A percentile compares a stretch with the other conserved stretches of the same genome.
Conservation (phyloP, 345 rosid genomes). For the Syzygium grande region DNA sequence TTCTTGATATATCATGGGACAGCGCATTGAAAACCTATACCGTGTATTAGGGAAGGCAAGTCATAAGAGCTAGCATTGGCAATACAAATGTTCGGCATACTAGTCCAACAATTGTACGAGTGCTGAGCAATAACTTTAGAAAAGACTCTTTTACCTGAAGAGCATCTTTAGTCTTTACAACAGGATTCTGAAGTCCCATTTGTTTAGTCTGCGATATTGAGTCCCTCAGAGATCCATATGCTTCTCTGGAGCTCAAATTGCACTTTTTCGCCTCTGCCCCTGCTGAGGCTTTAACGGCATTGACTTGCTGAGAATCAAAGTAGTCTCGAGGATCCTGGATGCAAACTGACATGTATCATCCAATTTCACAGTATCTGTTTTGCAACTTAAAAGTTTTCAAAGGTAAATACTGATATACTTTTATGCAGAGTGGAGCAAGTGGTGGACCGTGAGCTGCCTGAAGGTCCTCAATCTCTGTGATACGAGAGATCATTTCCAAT, state of each 20-base stretch:
- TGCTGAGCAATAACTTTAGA: neutral
- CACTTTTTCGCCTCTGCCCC: slow-evolving; percentile 30
- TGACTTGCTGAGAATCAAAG: slow-evolving; percentile 93
- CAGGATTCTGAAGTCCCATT: slow-evolving; percentile 50
- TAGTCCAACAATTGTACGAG: neutral
- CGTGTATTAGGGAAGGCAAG: neutral
- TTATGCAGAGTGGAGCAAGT: slow-evolving; percentile 66
- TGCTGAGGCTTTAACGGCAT: slow-evolving; percentile 27
- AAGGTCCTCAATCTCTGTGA: slow-evolving; percentile 82
- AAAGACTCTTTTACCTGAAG: slow-evolving; percentile 40
- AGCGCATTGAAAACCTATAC: slow-evolving; percentile 67
- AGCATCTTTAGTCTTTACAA: slow-evolving; percentile 68
- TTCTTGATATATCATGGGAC: slow-evolving; percentile 73
- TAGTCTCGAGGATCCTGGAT: slow-evolving; percentile 90
- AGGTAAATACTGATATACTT: slow-evolving; percentile 31
- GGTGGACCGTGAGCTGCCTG: slow-evolving; percentile 51
- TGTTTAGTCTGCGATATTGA: slow-evolving; percentile 48
- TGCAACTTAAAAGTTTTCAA: neutral
- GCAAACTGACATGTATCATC: slow-evolving; percentile 1
- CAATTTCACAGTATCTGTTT: neutral
- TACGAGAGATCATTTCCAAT: slow-evolving; percentile 36
- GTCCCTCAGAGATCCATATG: slow-evolving; percentile 53
- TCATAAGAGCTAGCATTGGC: neutral
- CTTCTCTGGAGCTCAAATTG: slow-evolving; percentile 42
- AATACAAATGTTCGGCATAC: neutral